Conservation (phyloP, 164 flowering plant species). For the Aristolochia contorta region DNA sequence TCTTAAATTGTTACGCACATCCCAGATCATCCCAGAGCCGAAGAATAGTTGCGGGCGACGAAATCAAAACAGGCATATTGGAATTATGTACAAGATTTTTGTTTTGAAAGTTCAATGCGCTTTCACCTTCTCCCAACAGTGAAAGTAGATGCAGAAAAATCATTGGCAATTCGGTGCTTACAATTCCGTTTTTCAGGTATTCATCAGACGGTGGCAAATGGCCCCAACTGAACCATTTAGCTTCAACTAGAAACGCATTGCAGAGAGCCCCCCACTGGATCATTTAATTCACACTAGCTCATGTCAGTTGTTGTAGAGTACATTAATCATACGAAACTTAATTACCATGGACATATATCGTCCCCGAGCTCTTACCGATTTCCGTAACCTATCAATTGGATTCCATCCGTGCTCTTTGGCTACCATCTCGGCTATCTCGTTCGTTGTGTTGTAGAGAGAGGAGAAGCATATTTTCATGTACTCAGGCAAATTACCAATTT, state of each 20-base stretch:
- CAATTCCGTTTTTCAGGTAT: slow-evolving; percentile 18
- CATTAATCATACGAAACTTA: background rate
- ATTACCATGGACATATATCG: too few relatives aligned
- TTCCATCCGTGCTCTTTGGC: slow-evolving; percentile 27
- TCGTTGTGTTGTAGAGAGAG: slow-evolving; percentile 19
- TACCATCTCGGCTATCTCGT: slow-evolving; percentile 19
- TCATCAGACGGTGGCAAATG: slow-evolving; percentile 24
- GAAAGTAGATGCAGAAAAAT: slow-evolving; percentile 16
- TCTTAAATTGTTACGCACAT: background rate
- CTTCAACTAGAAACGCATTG: slow-evolving; percentile 20
- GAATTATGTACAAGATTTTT: background rate
- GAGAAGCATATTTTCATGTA: slow-evolving; percentile 27
- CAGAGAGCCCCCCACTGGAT: slow-evolving; percentile 8
- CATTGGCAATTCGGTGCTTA: slow-evolving; percentile 20
- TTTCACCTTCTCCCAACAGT: slow-evolving; percentile 20
- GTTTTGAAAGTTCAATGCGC: slow-evolving; percentile 1
- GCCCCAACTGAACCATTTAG: slow-evolving; percentile 20
- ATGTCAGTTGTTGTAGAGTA: background rate
- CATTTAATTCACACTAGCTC: too few relatives aligned
- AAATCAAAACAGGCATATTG: slow-evolving; percentile 4
- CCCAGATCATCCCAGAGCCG: slow-evolving; percentile 29
- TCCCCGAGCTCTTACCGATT: slow-evolving; percentile 30
- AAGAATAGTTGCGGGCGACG: slow-evolving; percentile 15
- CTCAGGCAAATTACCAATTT: slow-evolving; percentile 20
- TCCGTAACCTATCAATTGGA: slow-evolving; percentile 25